Percentiles rank a stretch among this genome's conserved stretches.
These are phyloP conservation scores for Multifurca ochricompacta DNA, from an alignment of 768 basidiomycete genomes.

Conservation along the genomic window DNA sequence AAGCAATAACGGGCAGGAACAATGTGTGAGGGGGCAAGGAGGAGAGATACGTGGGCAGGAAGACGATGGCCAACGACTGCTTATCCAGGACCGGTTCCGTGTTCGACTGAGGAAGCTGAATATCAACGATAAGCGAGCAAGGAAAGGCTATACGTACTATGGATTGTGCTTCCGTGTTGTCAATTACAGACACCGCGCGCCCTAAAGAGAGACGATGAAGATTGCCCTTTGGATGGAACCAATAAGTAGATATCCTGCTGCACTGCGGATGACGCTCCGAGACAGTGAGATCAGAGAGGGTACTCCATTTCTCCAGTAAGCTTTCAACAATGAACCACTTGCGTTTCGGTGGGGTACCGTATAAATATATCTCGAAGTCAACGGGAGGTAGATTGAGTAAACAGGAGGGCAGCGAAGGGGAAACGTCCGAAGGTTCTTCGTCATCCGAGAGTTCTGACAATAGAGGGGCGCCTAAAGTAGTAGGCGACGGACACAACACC, in stretches of 20 bases:
- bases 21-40: constrained; percentile 34
- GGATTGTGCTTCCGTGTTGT: constrained; percentile 29
- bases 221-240: constrained; percentile 26
- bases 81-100: constrained; percentile 31
- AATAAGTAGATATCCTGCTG: constrained; percentile 21
- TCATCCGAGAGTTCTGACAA: constrained; percentile 20
- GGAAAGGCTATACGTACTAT: constrained; percentile 31
- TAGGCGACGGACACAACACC: constrained; percentile 33
- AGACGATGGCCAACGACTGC: constrained; percentile 63
- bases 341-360: constrained; percentile 49
- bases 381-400: constrained; percentile 24
- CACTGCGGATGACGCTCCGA: constrained; percentile 21
- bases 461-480: constrained; percentile 28
- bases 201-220: constrained; percentile 26
- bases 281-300: constrained; percentile 28
- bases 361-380: constrained; percentile 58
- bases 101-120: constrained; percentile 36
- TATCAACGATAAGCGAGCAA: constrained; percentile 29
- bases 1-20: constrained; percentile 50
- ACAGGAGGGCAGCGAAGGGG: constrained; percentile 16
- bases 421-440: constrained; percentile 9
- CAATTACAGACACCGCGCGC: constrained; percentile 32
- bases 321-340: constrained; percentile 56
- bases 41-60: constrained; percentile 43
- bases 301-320: constrained; percentile 48